Conservation (phyloP, 2,329 filamentous ascomycete genomes). For the Aspergillus brasiliensis region DNA sequence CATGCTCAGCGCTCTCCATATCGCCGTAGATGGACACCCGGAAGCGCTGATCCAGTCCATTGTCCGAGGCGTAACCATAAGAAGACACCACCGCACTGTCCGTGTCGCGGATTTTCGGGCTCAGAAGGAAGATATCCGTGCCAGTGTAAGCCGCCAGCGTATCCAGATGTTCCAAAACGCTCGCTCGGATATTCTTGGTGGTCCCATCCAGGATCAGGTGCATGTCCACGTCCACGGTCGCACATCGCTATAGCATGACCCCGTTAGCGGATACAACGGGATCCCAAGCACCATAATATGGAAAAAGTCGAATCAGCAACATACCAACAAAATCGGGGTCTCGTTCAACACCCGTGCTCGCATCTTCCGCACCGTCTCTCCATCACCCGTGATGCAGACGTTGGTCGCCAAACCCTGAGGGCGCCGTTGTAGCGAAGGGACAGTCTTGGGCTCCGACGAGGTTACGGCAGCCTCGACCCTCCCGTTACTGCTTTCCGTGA, state of each 20-base stretch:
- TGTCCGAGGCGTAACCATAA: conserved; percentile 74
- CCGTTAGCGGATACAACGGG: background rate
- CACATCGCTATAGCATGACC: conserved; percentile 68
- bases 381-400: conserved; percentile 84
- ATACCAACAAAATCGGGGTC: conserved; percentile 88
- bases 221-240: conserved; percentile 89
- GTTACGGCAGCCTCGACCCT: conserved; percentile 83
- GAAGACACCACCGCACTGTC: conserved; percentile 75
- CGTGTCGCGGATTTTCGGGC: conserved; percentile 79
- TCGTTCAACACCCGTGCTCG: conserved; percentile 87
- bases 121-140: conserved; percentile 93
- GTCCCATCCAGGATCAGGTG: conserved; percentile 80
- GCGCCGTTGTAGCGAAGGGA: conserved; percentile 50
- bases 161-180: conserved; percentile 82
- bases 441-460: conserved; percentile 74
- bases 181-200: conserved; percentile 68
- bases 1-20: conserved; percentile 91
- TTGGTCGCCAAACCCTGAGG: conserved; percentile 72
- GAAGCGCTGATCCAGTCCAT: conserved; percentile 82
- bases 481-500: conserved; percentile 68
- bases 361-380: conserved; percentile 86
- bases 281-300: background rate
- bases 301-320: conserved; percentile 38
- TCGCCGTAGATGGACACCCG: conserved; percentile 94
- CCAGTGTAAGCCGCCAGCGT: conserved; percentile 85